Conservation (phyloP, 129 eudicot species). For the Scalesia atractyloides region DNA sequence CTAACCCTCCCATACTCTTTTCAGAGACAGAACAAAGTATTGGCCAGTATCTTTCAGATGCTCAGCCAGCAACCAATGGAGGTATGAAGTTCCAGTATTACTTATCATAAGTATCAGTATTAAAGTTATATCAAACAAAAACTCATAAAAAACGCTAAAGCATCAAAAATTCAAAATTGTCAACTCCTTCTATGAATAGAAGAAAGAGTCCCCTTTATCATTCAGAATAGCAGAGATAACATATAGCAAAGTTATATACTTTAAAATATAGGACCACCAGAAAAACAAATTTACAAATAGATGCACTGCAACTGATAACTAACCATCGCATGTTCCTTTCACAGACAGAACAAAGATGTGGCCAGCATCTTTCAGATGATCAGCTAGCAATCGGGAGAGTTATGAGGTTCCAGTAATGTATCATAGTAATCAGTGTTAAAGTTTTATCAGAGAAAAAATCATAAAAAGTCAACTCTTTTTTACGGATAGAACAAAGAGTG, state of each 20-base stretch:
- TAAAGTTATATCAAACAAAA: too few species aligned
- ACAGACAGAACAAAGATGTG: too few species aligned
- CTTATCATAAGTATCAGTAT: neutral
- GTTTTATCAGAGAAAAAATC: neutral
- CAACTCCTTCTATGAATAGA: neutral
- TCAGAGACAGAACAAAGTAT: neutral
- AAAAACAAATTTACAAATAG: too few species aligned
- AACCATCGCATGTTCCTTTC: too few species aligned
- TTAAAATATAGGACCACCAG: neutral
- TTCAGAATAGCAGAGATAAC: neutral
- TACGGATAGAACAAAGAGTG: neutral
- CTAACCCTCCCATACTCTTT: neutral
- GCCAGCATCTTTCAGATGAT: neutral
- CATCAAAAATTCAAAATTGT: neutral
- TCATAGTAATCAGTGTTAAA: neutral
- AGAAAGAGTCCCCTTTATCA: neutral
- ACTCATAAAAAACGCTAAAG: too few species aligned
- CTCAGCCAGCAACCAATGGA: neutral
- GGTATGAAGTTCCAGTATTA: neutral
- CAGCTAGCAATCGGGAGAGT: neutral
- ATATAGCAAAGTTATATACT: neutral
- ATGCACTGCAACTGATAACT: too few species aligned
- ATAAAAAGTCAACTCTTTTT: neutral
- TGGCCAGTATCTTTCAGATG: constrained; percentile 1
- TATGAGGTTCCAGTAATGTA: neutral